phyloP scores from a whole-genome alignment of 1,139 yeast genomes.

The Hanseniaspora uvarum region DNA sequence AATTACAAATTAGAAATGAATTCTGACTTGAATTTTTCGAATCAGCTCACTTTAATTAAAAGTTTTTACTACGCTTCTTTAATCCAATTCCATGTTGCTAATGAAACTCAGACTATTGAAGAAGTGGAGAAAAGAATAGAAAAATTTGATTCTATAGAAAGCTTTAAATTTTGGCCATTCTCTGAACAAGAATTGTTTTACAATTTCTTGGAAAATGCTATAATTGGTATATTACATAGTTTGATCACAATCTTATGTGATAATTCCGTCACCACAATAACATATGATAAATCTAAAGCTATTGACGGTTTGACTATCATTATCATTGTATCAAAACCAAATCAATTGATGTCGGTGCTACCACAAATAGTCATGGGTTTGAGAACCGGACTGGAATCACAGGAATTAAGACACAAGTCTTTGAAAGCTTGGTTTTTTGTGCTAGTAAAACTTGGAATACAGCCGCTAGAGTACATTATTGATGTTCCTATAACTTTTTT shows the following conservation, averaged over 20 bases:
- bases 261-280: constrained; percentile 58
- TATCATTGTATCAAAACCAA: constrained; percentile 46
- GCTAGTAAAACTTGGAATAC: constrained; percentile 41
- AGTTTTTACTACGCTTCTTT: constrained; percentile 12
- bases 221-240: constrained; percentile 67
- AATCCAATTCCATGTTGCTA: background rate
- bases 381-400: constrained; percentile 64
- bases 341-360: constrained; percentile 59
- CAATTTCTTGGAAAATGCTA: constrained; percentile 42
- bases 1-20: constrained; percentile 19
- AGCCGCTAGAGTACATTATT: constrained; percentile 45
- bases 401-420: constrained; percentile 52
- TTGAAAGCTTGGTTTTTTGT: constrained; percentile 58
- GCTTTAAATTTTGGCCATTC: constrained; percentile 22
- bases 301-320: constrained; percentile 64
- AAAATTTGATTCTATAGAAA: background rate
- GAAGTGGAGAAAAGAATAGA: constrained; percentile 15
- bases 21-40: constrained; percentile 3
- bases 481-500: constrained; percentile 48
- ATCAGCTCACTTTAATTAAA: constrained; percentile 6
- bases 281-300: constrained; percentile 60
- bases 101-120: background rate
- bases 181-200: constrained; percentile 27
- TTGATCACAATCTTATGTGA: constrained; percentile 75
- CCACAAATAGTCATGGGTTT: constrained; percentile 85